phyloP scores from a whole-genome alignment of 1,284 basidiomycete species.

The Ustilago sp. region DNA sequence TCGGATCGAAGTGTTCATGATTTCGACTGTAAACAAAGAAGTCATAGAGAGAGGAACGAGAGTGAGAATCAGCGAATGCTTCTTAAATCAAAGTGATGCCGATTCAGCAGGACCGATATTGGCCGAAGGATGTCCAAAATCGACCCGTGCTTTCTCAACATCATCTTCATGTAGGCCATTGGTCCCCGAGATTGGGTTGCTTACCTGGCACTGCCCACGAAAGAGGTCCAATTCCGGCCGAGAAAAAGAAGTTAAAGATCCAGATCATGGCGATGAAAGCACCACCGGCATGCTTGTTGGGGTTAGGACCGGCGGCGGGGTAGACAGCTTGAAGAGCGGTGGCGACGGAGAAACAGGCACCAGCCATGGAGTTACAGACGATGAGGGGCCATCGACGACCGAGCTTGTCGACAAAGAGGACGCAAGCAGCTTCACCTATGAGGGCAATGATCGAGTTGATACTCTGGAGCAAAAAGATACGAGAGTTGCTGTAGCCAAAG shows the following conservation, averaged over 20 bases:
- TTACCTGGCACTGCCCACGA: slow-evolving; percentile 61
- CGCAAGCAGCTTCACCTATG: slow-evolving; percentile 74
- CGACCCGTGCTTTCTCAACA: no score
- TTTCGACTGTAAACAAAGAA: slow-evolving; percentile 67
- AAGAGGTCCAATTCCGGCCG: slow-evolving; percentile 73
- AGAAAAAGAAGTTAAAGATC: slow-evolving; percentile 75
- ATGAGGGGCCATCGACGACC: slow-evolving; percentile 75
- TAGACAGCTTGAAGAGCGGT: slow-evolving; percentile 74
- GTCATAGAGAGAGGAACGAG: no score
- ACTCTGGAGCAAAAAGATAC: slow-evolving; percentile 75
- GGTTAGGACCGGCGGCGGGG: slow-evolving; percentile 70
- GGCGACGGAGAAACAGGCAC: slow-evolving; percentile 74
- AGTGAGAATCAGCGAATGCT: no score
- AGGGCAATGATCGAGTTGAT: slow-evolving; percentile 77
- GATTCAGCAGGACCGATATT: background rate
- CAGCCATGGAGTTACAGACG: slow-evolving; percentile 74
- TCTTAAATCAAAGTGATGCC: background rate
- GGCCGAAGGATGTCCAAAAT: no score
- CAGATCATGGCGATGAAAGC: slow-evolving; percentile 70
- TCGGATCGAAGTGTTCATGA: slow-evolving; percentile 75
- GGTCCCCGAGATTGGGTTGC: no score
- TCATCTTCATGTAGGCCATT: no score
- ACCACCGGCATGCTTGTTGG: slow-evolving; percentile 24
- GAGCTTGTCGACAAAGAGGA: slow-evolving; percentile 75
- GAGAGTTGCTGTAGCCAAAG: slow-evolving; percentile 72